Evolutionary conservation across 2,329 filamentous ascomycete species (phyloP).

Genomic region (Alternaria panax): DNA sequence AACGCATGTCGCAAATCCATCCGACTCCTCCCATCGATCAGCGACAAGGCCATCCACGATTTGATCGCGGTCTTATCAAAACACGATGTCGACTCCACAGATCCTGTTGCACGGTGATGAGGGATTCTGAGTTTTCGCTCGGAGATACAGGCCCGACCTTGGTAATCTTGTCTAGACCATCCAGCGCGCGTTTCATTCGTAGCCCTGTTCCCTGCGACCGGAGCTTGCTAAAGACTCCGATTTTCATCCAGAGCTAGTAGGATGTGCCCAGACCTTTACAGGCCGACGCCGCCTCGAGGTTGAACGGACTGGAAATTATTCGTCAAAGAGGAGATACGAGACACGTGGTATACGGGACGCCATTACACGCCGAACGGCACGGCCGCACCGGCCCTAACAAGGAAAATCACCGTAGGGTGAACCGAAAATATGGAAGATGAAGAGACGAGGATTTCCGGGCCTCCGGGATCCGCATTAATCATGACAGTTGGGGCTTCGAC

Average conservation of each 20-base stretch:
- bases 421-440: constrained; percentile 7
- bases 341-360: background rate
- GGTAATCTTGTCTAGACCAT: background rate
- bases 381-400: background rate
- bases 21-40: background rate
- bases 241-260: constrained; percentile 1
- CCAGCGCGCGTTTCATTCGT: constrained; percentile 6
- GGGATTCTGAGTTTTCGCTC: background rate
- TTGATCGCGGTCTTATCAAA: background rate
- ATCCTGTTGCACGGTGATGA: background rate
- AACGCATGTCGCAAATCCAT: background rate
- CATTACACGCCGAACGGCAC: background rate
- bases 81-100: background rate
- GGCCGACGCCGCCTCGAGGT: background rate
- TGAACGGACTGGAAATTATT: background rate
- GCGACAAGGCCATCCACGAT: background rate
- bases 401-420: constrained; percentile 3
- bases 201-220: constrained; percentile 10
- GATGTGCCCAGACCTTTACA: background rate
- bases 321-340: background rate
- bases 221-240: background rate
- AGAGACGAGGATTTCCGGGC: background rate
- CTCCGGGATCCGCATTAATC: background rate
- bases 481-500: background rate
- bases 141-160: background rate